These are phyloP conservation scores for Cryphonectria japonica DNA, from an alignment of 2,329 filamentous ascomycete genomes.

Conservation along the genomic window DNA sequence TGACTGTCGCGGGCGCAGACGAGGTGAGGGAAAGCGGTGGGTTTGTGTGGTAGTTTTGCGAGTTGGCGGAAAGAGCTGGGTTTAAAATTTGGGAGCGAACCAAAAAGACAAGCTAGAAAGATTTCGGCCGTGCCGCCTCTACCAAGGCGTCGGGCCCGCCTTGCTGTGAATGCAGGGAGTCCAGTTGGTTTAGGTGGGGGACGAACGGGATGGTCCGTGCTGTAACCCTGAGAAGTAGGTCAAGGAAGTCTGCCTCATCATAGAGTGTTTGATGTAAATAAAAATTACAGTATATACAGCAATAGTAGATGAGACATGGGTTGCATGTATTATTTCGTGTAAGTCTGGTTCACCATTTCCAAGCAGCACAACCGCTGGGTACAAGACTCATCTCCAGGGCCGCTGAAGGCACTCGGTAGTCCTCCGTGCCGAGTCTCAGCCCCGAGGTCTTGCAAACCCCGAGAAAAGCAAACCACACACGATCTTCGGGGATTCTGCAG, in stretches of 20 bases:
- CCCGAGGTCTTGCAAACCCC: background rate
- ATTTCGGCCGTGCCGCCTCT: slow-evolving; percentile 29
- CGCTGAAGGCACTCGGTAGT: background rate
- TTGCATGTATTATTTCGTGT: background rate
- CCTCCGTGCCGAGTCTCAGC: background rate
- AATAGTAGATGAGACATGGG: background rate
- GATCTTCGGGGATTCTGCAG: background rate
- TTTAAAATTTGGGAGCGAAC: slow-evolving; percentile 24
- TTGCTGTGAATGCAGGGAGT: background rate
- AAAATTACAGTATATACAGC: background rate
- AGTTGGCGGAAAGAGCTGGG: slow-evolving; percentile 10
- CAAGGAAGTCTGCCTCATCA: too few species aligned
- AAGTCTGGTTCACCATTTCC: background rate
- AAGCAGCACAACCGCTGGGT: background rate
- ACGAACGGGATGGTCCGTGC: slow-evolving; percentile 2
- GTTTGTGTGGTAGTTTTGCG: background rate
- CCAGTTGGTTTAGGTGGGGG: background rate
- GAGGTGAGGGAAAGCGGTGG: slow-evolving; percentile 2
- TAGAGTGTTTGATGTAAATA: too few species aligned
- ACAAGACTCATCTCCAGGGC: background rate
- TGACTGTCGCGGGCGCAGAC: slow-evolving; percentile 21
- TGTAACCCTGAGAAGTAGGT: background rate
- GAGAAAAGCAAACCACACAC: background rate
- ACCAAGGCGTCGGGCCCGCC: slow-evolving; percentile 4
- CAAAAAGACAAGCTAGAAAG: slow-evolving; percentile 29